Evolutionary conservation across 768 basidiomycete species (phyloP).

Genomic region (Serendipita indica): DNA sequence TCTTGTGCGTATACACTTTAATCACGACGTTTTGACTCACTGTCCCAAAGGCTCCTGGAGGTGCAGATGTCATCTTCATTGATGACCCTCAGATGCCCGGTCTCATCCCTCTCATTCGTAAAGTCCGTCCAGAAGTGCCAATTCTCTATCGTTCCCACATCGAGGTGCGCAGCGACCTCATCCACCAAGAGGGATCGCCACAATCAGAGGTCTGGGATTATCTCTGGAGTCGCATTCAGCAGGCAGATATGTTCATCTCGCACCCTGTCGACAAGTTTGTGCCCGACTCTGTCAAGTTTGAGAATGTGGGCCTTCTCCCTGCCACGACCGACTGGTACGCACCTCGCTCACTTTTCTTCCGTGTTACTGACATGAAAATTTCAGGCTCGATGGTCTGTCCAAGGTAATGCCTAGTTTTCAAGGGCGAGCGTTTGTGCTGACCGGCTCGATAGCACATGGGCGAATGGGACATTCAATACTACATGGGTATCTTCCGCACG

Average conservation of each 20-base stretch:
- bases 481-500: constrained; percentile 77
- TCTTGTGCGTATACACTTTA: constrained; percentile 21
- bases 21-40: background rate
- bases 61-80: constrained; percentile 80
- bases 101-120: constrained; percentile 82
- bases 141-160: constrained; percentile 93
- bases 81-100: constrained; percentile 94
- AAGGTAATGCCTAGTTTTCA: constrained; percentile 27
- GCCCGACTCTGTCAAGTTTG: constrained; percentile 62
- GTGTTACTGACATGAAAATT: constrained; percentile 9
- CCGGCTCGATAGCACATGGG: constrained; percentile 38
- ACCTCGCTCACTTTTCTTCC: constrained; percentile 21
- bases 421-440: background rate
- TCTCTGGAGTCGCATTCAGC: constrained; percentile 82
- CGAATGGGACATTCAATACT: constrained; percentile 69
- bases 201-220: constrained; percentile 92
- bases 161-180: constrained; percentile 75
- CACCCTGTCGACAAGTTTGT: constrained; percentile 94
- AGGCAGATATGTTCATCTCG: constrained; percentile 85
- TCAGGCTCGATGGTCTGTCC: constrained; percentile 84
- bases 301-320: constrained; percentile 58
- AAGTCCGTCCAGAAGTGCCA: constrained; percentile 67
- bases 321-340: constrained; percentile 75
- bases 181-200: constrained; percentile 65
- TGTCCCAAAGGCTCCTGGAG: constrained; percentile 40